phyloP scores from a whole-genome alignment of 106 monocot species.

The Dendrobium huoshanense region DNA sequence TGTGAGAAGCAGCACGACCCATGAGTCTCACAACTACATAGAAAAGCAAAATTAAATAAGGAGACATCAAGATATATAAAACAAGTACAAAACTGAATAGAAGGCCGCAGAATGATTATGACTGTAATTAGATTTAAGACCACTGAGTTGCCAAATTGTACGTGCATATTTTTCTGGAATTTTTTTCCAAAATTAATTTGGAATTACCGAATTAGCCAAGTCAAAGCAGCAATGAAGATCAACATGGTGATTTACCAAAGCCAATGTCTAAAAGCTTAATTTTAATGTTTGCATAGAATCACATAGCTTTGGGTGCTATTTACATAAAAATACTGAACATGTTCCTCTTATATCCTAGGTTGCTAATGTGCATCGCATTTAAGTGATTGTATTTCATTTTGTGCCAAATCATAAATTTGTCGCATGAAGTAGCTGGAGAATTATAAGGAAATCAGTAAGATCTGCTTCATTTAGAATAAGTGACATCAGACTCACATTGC shows the following conservation, averaged over 20 bases:
- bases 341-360: not conserved
- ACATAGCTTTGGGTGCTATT: not conserved
- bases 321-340: not conserved
- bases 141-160: not conserved
- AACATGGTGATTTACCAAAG: not conserved
- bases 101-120: not conserved
- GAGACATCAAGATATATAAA: not conserved
- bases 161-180: not conserved
- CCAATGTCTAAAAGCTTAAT: not conserved
- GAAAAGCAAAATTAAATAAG: not conserved
- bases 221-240: not conserved
- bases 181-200: not conserved
- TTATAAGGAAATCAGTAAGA: not conserved
- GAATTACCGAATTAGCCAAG: not conserved
- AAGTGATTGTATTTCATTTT: not conserved
- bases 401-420: not conserved
- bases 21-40: conserved; percentile 94
- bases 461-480: not conserved
- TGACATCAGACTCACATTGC: not conserved
- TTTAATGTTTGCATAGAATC: not conserved
- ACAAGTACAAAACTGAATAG: not conserved
- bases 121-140: not conserved
- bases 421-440: not conserved
- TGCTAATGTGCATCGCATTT: not conserved
- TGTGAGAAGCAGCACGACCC: conserved; percentile 99